Base-by-base conservation (phyloP, 768 basidiomycete genomes). In the Kwoniella sp. region DNA sequence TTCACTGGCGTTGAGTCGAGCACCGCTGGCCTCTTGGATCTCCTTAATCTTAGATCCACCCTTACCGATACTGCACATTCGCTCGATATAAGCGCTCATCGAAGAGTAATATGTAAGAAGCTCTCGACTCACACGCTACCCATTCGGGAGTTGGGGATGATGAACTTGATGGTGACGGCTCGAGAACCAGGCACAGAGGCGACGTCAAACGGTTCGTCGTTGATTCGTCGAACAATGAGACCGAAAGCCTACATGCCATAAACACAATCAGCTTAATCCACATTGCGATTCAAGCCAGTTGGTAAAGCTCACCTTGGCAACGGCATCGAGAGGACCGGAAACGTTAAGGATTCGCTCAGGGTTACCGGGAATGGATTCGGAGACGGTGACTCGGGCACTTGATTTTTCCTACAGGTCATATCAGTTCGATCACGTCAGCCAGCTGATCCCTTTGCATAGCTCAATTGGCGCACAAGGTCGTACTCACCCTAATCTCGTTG, bases 121-220 rank as follows among this genome's bases (percentile, higher is more conserved):
- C 48, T 5, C 3, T 1, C 15, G 25, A 70, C 77, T 71, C 55
- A 80, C 77, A 97, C 92, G 19, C 93, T 96, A 46, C 95, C 95
- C 95, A 98, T 98, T 63, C 95, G 90, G 10, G 92, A 94, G 81
- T 98, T 97, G 68, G 95, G 95, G 61, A 98, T 96, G 90, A 98
- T 97, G 78, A 92, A 98, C 80, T 98, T 97, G 85, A 99, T 98
- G 29, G 96, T 98, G 58, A 99, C 96, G 27, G 96, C 95, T 64
- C 94, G 87, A 76, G 93, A 96, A 63, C 96, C 96, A 50, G 96
- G 96, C 5, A 98, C 91, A 36, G 95, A 98, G 22, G 96, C 92
- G 49, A 91, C 89, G 74, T 97, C 96, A 81, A 96, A 98, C 1
- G 96, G 95, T 80, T 98, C 96, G 77, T 99, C 96, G 77, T 98